Conservation (phyloP, 257 asterid species). For the Nicotiana tomentosiformis region DNA sequence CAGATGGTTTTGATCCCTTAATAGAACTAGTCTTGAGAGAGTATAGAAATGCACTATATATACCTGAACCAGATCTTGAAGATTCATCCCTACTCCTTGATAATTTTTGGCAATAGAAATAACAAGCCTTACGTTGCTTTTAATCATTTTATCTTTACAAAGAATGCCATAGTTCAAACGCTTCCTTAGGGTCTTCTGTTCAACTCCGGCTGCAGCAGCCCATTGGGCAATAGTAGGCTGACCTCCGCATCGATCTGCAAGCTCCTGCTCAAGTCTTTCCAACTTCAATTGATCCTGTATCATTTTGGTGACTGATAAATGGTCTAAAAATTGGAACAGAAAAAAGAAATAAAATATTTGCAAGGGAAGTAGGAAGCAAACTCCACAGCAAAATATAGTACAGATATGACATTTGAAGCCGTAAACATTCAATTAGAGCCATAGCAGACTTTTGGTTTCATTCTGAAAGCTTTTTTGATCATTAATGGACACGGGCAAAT, state of each 20-base stretch:
- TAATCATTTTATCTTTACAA: constrained; percentile 91
- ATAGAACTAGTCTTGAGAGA: neutral
- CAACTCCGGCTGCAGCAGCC: constrained; percentile 93
- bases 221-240: constrained; percentile 71
- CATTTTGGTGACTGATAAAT: neutral
- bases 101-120: constrained; percentile 90
- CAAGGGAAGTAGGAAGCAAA: neutral
- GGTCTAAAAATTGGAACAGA: constrained; percentile 1
- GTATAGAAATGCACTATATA: constrained; percentile 4
- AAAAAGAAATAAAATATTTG: neutral
- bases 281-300: constrained; percentile 72
- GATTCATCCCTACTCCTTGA: constrained; percentile 91
- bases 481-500: neutral
- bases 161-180: constrained; percentile 61
- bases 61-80: constrained; percentile 98
- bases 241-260: constrained; percentile 49
- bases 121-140: constrained; percentile 86
- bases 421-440: neutral
- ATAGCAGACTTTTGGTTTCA: neutral
- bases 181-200: constrained; percentile 70
- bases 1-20: neutral
- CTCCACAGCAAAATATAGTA: neutral
- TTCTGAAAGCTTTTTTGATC: neutral
- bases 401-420: neutral
- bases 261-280: constrained; percentile 76